These are phyloP conservation scores for Trypanosomatidae sp. DNA, from an alignment of 208 protist genomes.

Conservation along the genomic window DNA sequence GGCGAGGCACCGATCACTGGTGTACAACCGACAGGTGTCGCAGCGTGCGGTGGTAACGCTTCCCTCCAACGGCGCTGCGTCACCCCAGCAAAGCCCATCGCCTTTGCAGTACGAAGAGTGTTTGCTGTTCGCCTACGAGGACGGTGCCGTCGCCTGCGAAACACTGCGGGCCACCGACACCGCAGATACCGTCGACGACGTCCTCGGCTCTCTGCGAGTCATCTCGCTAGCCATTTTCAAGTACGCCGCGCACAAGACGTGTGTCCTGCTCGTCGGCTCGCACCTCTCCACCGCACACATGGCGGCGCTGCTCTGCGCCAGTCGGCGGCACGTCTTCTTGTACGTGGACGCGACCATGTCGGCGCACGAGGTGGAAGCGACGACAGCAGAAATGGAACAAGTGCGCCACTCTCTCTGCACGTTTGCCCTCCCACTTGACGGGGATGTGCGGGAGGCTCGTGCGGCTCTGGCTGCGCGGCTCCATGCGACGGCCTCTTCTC, in stretches of 20 bases:
- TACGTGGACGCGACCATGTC: constrained; percentile 36
- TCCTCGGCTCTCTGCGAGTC: constrained; percentile 25
- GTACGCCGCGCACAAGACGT: constrained; percentile 24
- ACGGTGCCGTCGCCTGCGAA: constrained; percentile 34
- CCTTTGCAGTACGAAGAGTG: constrained; percentile 46
- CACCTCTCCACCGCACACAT: constrained; percentile 45
- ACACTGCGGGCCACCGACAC: constrained; percentile 23
- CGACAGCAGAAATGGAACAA: constrained; percentile 27
- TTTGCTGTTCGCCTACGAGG: constrained; percentile 61
- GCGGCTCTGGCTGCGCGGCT: background rate
- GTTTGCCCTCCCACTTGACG: constrained; percentile 2
- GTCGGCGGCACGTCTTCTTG: constrained; percentile 33
- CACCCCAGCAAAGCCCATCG: background rate
- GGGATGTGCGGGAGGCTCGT: constrained; percentile 5
- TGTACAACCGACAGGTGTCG: constrained; percentile 18
- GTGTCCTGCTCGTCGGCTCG: constrained; percentile 23
- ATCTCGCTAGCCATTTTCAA: constrained; percentile 43
- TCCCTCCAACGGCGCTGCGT: background rate
- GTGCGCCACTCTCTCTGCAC: constrained; percentile 28
- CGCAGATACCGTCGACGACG: constrained; percentile 15
- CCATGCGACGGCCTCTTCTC: no score
- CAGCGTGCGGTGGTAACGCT: constrained; percentile 2
- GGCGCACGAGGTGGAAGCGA: constrained; percentile 24
- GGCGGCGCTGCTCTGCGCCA: constrained; percentile 29
- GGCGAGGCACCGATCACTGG: constrained; percentile 2